These are phyloP conservation scores for Corylus avellana DNA, from an alignment of 306 rosid genomes.

Conservation along the genomic window DNA sequence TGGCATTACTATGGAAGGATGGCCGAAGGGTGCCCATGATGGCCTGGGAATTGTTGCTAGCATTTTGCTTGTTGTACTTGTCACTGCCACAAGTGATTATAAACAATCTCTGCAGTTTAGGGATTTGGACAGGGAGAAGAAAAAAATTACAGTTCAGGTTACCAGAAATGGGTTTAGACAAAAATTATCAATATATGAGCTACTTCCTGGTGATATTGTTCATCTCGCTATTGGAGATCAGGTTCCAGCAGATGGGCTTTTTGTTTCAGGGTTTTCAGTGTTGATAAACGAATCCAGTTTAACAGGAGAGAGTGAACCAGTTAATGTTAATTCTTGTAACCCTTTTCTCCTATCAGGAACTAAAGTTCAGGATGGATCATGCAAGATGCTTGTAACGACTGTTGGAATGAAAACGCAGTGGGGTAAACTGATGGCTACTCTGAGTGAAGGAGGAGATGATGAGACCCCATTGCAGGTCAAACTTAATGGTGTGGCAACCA, in stretches of 20 bases:
- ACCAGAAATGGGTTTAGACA: constrained; percentile 83
- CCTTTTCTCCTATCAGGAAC: constrained; percentile 98
- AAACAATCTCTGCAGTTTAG: constrained; percentile 93
- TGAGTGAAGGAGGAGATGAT: constrained; percentile 97
- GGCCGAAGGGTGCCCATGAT: constrained; percentile 99
- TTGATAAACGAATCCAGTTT: constrained; percentile 91
- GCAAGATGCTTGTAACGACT: constrained; percentile 96
- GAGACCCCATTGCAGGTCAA: constrained; percentile 99
- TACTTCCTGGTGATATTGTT: constrained; percentile 95
- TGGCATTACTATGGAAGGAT: constrained; percentile 87
- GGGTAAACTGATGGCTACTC: constrained; percentile 97
- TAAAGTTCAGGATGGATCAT: constrained; percentile 96
- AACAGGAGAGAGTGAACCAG: constrained; percentile 99
- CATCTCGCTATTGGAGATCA: constrained; percentile 92
- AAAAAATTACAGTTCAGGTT: constrained; percentile 79
- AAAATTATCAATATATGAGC: constrained; percentile 86
- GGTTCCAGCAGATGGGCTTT: constrained; percentile 98
- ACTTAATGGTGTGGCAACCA: constrained; percentile 97
- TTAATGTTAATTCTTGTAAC: constrained; percentile 50
- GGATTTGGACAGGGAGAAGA: constrained; percentile 97
- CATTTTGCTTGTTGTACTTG: constrained; percentile 93
- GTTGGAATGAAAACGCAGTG: constrained; percentile 99
- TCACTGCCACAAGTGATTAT: constrained; percentile 94
- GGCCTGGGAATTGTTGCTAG: constrained; percentile 99
- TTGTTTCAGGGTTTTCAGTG: constrained; percentile 81